Base-by-base conservation (phyloP, 2,329 filamentous ascomycete species). In the Malbranchea cinnamomea region DNA sequence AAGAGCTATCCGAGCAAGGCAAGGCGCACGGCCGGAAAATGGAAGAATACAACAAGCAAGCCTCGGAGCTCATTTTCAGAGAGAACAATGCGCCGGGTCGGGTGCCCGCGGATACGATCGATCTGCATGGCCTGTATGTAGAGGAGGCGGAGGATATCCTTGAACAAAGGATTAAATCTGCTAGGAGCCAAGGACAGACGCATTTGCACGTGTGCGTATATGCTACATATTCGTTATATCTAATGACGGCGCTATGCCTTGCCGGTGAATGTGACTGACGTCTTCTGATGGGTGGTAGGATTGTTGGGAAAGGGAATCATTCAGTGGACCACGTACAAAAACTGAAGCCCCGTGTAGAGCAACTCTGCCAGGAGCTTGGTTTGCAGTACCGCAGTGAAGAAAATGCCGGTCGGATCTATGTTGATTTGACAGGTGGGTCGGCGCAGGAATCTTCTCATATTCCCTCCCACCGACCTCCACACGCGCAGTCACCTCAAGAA, bases 301-400 rank as follows among this genome's bases (percentile, higher is more conserved):
- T 98, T 47, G 87, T 95, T 17, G 89, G 89, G 47, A 92, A 87
- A 57, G 89, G 89, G 3, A 89, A 91, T 53, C 89, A 98, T 59
- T 82, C 74, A 29, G 62, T 59, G 6, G 70, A 75, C 41, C 78
- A 89, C 46, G 67, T 95, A 14, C 83, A 93, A 56, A 94, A 89
- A 65, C 75, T 98, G 55, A 94, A 92, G 60, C 89, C 89, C n/a
- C 69, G 80, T 37, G 83, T 95, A 24, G 85, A 95, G 59, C 68
- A 80, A 50, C 65, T 95, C 28, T 93, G 87, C 55, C 68, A 63
- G 28, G 78, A 94, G 51, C 57, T 92, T 25, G 82, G 85, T 0
- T 63, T 98, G 32, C 69, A 84, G 45, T 94, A 79, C 55, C 59
- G 68, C 33, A 91, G 83, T 1, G 89, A 95, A 60, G 76, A 79